These are phyloP conservation scores for Phlebopus sp. DNA, from an alignment of 1,284 basidiomycete species.

Conservation along the genomic window DNA sequence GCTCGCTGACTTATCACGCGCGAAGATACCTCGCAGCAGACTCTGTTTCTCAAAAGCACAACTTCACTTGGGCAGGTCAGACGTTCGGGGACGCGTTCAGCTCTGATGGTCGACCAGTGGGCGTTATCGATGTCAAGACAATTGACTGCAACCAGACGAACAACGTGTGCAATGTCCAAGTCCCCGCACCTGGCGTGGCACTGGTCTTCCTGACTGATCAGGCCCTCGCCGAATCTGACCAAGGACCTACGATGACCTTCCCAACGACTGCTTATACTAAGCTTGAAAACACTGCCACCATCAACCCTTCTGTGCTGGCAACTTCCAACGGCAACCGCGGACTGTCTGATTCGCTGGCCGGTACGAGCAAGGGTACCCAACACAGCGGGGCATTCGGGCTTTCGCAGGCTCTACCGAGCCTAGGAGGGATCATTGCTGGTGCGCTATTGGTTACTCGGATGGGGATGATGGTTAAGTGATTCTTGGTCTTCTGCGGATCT, in stretches of 20 bases:
- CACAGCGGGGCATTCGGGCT: conserved; percentile 6
- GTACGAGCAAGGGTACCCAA: conserved; percentile 7
- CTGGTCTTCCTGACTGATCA: conserved; percentile 51
- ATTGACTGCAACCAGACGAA: conserved; percentile 43
- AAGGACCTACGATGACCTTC: conserved; percentile 37
- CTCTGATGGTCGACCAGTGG: conserved; percentile 62
- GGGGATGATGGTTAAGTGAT: conserved; percentile 1
- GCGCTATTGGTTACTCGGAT: conserved; percentile 10
- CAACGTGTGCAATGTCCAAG: conserved; percentile 45
- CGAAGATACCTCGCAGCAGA: conserved; percentile 50
- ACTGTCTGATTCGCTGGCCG: conserved; percentile 5
- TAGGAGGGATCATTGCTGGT: conserved; percentile 18
- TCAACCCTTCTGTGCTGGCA: conserved; percentile 26
- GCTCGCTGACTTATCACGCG: conserved; percentile 4
- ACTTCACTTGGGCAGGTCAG: conserved; percentile 73
- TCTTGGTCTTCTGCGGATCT: too few species aligned
- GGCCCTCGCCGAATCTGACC: conserved; percentile 36
- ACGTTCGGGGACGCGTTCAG: conserved; percentile 64
- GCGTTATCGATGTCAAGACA: conserved; percentile 43
- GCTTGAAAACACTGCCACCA: conserved; percentile 30
- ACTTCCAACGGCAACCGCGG: conserved; percentile 35
- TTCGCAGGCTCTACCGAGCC: conserved; percentile 8
- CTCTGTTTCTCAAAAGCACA: conserved; percentile 59
- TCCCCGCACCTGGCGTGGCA: conserved; percentile 54
- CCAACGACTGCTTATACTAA: conserved; percentile 38